Conservation (phyloP, 345 rosid species). For the Pistacia atlantica region DNA sequence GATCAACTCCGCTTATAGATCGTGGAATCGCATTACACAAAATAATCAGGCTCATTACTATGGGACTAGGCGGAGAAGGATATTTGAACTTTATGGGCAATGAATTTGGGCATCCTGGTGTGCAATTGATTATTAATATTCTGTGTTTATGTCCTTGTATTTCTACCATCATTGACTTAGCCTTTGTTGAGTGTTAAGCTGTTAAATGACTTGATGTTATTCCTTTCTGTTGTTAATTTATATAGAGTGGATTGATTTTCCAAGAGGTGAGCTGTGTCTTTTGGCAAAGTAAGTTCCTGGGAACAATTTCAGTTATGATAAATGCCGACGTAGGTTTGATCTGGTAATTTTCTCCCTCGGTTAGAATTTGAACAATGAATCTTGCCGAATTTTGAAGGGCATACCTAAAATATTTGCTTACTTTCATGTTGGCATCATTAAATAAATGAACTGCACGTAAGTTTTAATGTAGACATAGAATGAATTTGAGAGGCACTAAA, state of each 20-base stretch:
- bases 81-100: constrained; percentile 99
- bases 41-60: constrained; percentile 91
- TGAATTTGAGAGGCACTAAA: too few relatives aligned
- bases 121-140: constrained; percentile 14
- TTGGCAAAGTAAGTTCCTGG: constrained; percentile 72
- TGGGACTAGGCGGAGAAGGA: constrained; percentile 99
- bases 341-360: constrained; percentile 53
- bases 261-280: constrained; percentile 84
- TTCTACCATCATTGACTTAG: background rate
- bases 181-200: background rate
- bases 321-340: constrained; percentile 95
- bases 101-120: constrained; percentile 99
- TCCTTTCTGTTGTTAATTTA: constrained; percentile 14
- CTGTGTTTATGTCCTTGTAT: background rate
- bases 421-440: too few relatives aligned
- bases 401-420: background rate
- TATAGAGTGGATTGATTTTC: constrained; percentile 98
- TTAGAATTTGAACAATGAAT: background rate
- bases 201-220: background rate
- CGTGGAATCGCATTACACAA: constrained; percentile 97
- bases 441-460: too few relatives aligned
- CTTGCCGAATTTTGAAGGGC: background rate
- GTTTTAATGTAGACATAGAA: too few relatives aligned
- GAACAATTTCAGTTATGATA: constrained; percentile 78
- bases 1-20: constrained; percentile 66